Evolutionary conservation across 768 basidiomycete genomes (phyloP).

Genomic region (Mycena metata): DNA sequence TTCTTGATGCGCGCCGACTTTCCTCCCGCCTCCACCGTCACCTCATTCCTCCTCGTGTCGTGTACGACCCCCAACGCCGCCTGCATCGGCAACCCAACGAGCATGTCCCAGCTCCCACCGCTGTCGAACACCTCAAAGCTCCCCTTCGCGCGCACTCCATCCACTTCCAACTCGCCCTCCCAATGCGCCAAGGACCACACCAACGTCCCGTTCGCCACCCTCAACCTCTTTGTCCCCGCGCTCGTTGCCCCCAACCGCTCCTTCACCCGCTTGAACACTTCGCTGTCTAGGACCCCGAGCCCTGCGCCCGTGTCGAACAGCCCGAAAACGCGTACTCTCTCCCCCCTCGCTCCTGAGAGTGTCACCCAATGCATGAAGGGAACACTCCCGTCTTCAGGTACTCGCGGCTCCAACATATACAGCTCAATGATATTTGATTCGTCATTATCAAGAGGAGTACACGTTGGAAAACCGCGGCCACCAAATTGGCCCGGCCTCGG

Average conservation of each 20-base stretch:
- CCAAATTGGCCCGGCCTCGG: conserved; percentile 9
- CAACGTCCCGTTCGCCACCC: conserved; percentile 50
- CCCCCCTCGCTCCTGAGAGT: neutral
- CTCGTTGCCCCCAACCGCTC: neutral
- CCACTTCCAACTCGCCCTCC: conserved; percentile 38
- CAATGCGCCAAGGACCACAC: conserved; percentile 38
- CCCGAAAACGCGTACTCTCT: neutral
- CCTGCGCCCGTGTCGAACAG: neutral
- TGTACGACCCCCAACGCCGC: neutral
- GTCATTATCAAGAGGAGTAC: neutral
- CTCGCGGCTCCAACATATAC: conserved; percentile 1
- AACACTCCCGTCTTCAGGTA: too few relatives aligned
- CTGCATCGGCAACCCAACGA: neutral
- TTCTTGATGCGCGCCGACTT: neutral
- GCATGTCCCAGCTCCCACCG: neutral
- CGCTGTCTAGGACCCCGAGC: neutral
- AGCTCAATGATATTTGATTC: conserved; percentile 6
- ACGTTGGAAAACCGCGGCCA: conserved; percentile 1
- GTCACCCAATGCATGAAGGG: conserved; percentile 3
- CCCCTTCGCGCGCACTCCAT: neutral
- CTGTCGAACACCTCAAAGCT: conserved; percentile 43
- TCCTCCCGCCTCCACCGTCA: neutral
- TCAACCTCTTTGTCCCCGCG: conserved; percentile 35
- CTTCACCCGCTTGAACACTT: neutral
- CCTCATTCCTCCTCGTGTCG: neutral